Evolutionary conservation across 2,329 filamentous ascomycete species (phyloP).

Genomic region (Aspergillus phoenicis): DNA sequence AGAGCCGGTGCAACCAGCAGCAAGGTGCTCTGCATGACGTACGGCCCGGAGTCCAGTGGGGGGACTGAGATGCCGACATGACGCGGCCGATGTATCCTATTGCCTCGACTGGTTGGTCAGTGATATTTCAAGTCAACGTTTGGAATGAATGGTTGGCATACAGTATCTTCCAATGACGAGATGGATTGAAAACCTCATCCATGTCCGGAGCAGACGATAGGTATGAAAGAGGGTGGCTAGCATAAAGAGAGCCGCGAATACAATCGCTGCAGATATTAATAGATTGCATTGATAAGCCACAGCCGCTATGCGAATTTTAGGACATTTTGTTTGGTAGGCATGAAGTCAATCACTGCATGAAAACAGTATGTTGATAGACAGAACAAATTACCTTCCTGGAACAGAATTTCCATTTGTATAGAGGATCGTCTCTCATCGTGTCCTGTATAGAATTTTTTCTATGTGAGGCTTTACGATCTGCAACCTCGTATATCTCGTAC

Average conservation of each 20-base stretch:
- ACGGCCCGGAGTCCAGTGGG: slow-evolving; percentile 29
- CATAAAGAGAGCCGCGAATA: neutral
- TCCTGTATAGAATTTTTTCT: neutral
- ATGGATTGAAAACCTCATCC: neutral
- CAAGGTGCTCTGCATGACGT: slow-evolving; percentile 30
- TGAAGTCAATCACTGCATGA: too few species aligned
- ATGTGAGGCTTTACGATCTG: neutral
- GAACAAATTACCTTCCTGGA: neutral
- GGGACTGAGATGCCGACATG: slow-evolving; percentile 42
- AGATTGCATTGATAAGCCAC: neutral
- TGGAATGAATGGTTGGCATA: neutral
- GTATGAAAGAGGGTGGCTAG: neutral
- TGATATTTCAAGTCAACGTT: neutral
- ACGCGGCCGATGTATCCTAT: slow-evolving; percentile 57
- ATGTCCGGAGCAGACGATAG: neutral
- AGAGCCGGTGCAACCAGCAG: slow-evolving; percentile 29
- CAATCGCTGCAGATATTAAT: neutral
- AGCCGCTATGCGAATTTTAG: neutral
- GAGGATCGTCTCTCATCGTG: neutral
- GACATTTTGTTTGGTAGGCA: neutral
- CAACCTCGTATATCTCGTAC: slow-evolving; percentile 26
- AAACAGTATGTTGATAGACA: too few species aligned
- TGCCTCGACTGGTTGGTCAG: slow-evolving; percentile 47
- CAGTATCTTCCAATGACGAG: neutral
- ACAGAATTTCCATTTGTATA: neutral